Evolutionary conservation across 345 rosid genomes (phyloP).

Genomic region (Eutrema heterophyllum): DNA sequence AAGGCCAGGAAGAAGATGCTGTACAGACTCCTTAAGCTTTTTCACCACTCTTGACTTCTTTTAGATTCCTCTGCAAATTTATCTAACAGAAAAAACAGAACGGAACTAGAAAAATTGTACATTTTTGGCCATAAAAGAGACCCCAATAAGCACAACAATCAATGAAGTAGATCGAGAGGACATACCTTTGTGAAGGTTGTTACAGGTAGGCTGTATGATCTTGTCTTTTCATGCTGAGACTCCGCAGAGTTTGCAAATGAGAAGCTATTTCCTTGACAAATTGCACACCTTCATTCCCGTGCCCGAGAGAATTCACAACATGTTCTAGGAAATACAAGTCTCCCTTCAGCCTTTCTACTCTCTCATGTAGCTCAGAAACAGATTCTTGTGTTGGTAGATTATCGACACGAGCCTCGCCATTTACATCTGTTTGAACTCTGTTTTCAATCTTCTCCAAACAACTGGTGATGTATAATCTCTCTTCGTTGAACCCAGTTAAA

Average conservation of each 20-base stretch:
- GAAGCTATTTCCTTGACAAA: constrained; percentile 50
- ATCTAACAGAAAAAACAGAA: not conserved
- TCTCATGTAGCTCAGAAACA: constrained; percentile 38
- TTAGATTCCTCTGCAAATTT: constrained; percentile 3
- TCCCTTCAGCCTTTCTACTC: constrained; percentile 46
- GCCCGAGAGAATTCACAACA: constrained; percentile 38
- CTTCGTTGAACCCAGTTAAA: constrained; percentile 46
- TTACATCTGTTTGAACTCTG: constrained; percentile 2
- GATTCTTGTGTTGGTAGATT: constrained; percentile 18
- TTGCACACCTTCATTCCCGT: constrained; percentile 40
- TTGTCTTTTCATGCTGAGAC: constrained; percentile 28
- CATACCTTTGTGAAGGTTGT: constrained; percentile 32
- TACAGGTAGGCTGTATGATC: constrained; percentile 11
- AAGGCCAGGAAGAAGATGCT: constrained; percentile 17
- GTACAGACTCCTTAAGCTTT: constrained; percentile 19
- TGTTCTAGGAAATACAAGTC: constrained; percentile 46
- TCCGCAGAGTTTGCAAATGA: constrained; percentile 40
- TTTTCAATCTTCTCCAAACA: constrained; percentile 47
- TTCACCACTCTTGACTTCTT: constrained; percentile 7
- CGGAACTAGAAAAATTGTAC: not conserved
- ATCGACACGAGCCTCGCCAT: constrained; percentile 12
- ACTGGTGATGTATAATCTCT: constrained; percentile 36
- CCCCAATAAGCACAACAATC: not conserved
- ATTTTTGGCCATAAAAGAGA: not conserved
- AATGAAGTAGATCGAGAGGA: not conserved